A percentile compares a stretch with the other conserved stretches of the same genome.
phyloP scores from a whole-genome alignment of 1,139 yeast species.

The Neolecta irregularis region DNA sequence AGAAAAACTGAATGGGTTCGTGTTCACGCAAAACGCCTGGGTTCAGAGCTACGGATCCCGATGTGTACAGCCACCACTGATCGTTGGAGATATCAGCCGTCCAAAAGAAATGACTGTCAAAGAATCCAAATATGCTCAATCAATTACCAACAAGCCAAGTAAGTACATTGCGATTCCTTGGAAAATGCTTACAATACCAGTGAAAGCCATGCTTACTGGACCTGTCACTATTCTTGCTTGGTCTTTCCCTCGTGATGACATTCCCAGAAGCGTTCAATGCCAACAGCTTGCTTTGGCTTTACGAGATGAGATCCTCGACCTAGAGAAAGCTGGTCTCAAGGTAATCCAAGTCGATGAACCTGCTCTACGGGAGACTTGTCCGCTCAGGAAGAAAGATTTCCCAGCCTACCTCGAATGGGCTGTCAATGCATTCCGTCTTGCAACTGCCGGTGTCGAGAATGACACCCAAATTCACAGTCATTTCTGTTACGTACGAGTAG shows the following conservation, averaged over 20 bases:
- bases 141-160: slow-evolving; percentile 83
- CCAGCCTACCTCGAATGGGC: slow-evolving; percentile 96
- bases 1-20: slow-evolving; percentile 95
- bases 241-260: slow-evolving; percentile 99
- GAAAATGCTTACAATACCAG: too few species aligned
- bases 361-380: slow-evolving; percentile 99
- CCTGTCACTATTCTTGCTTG: slow-evolving; percentile 99
- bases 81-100: slow-evolving; percentile 98
- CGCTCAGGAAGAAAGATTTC: slow-evolving; percentile 92
- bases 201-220: slow-evolving; percentile 99
- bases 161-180: too few species aligned
- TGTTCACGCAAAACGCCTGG: slow-evolving; percentile 98
- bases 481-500: slow-evolving; percentile 99
- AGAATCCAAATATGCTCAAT: slow-evolving; percentile 98
- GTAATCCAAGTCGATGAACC: slow-evolving; percentile 99
- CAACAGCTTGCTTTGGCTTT: slow-evolving; percentile 94
- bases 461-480: slow-evolving; percentile 97
- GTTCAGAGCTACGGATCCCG: slow-evolving; percentile 99
- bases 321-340: slow-evolving; percentile 94
- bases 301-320: slow-evolving; percentile 95
- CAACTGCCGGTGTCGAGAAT: slow-evolving; percentile 94
- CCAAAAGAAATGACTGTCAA: slow-evolving; percentile 97
- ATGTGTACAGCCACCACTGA: slow-evolving; percentile 98
- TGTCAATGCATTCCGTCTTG: slow-evolving; percentile 98
- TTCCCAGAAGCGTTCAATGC: slow-evolving; percentile 86